phyloP scores from a whole-genome alignment of 2,329 filamentous ascomycete genomes.

The Phialophora tarda region DNA sequence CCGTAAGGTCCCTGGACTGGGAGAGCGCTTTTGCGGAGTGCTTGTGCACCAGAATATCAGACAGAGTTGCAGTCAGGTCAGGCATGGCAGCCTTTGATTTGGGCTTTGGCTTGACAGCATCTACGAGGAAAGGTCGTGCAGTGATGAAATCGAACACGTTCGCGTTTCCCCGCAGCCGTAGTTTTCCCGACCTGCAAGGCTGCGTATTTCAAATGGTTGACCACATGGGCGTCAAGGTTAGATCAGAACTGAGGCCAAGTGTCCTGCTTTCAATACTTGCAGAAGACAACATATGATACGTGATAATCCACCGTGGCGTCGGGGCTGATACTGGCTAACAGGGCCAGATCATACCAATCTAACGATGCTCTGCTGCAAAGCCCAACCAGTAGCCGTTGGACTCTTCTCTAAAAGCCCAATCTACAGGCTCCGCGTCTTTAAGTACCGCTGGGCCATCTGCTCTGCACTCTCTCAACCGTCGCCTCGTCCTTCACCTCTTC shows the following conservation, averaged over 20 bases:
- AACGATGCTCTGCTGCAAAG: background rate
- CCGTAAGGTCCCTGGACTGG: slow-evolving; percentile 27
- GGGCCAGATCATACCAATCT: background rate
- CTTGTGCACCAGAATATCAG: slow-evolving; percentile 34
- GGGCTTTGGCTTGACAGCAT: background rate
- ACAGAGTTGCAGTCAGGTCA: slow-evolving; percentile 32
- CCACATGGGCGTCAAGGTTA: background rate
- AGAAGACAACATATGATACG: background rate
- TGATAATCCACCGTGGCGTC: background rate
- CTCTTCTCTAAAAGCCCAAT: background rate
- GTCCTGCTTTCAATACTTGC: background rate
- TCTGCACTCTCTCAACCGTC: background rate
- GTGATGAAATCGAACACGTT: slow-evolving; percentile 6
- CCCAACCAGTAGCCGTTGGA: background rate
- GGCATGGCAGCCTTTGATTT: slow-evolving; percentile 21
- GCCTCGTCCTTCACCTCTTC: background rate
- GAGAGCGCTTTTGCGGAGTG: slow-evolving; percentile 29
- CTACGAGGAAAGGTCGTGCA: background rate
- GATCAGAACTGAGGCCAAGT: background rate
- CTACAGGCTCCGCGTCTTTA: background rate
- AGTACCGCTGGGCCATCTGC: background rate
- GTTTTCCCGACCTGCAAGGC: slow-evolving; percentile 14
- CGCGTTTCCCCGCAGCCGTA: slow-evolving; percentile 11
- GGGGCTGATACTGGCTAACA: background rate
- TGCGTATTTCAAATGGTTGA: background rate